These are phyloP conservation scores for Claviceps pusilla DNA, from an alignment of 2,329 filamentous ascomycete species.

Conservation along the genomic window DNA sequence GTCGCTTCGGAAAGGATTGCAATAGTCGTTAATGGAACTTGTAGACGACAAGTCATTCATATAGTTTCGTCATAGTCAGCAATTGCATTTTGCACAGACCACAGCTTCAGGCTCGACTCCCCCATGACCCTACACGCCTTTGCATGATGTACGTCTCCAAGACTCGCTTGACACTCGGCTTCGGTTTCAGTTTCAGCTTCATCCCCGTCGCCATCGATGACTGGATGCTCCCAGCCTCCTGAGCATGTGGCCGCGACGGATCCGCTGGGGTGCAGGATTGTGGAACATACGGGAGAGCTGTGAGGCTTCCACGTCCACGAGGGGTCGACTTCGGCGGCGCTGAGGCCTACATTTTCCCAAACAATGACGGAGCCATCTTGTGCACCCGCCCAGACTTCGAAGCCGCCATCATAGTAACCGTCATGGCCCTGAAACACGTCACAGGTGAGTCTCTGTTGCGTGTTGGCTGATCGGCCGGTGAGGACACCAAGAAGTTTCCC, in stretches of 20 bases:
- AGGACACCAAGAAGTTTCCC: conserved; percentile 41
- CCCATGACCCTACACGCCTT: conserved; percentile 1
- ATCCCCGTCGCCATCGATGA: background rate
- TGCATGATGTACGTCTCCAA: background rate
- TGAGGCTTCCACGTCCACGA: conserved; percentile 37
- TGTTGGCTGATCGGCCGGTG: conserved; percentile 31
- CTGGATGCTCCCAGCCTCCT: conserved; percentile 32
- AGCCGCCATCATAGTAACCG: conserved; percentile 23
- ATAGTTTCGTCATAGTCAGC: background rate
- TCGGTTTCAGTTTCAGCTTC: background rate
- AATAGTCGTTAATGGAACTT: background rate
- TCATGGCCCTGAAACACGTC: conserved; percentile 35
- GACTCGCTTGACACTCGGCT: background rate
- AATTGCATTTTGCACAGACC: conserved; percentile 1
- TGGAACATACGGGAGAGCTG: conserved; percentile 31
- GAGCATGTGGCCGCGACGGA: conserved; percentile 42
- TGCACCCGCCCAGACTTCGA: conserved; percentile 49
- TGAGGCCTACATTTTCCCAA: conserved; percentile 40
- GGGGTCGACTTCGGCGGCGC: conserved; percentile 27
- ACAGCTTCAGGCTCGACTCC: conserved; percentile 7
- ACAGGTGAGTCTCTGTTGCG: conserved; percentile 41
- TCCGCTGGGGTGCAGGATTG: conserved; percentile 37
- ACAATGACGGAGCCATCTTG: conserved; percentile 38
- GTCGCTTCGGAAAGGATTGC: background rate
- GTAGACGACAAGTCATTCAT: background rate